Percentiles rank a stretch among this genome's conserved stretches.
Evolutionary conservation across 495 filamentous ascomycete species (phyloP).

Genomic region (Annulohypoxylon maeteangense): DNA sequence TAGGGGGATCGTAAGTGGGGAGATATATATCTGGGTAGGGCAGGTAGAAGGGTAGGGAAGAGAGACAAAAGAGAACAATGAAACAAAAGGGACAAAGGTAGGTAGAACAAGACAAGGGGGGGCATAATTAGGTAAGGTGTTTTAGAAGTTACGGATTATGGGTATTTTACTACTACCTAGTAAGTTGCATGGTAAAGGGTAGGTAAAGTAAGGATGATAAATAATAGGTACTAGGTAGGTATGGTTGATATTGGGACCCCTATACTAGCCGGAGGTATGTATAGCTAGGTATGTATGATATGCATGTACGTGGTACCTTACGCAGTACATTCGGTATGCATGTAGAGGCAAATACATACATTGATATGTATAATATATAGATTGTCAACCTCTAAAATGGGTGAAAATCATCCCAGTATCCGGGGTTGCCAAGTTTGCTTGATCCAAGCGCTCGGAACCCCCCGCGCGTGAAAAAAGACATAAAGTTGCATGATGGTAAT

Average conservation of each 20-base stretch:
- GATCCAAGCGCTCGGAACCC: slow-evolving; percentile 40
- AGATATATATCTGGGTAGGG: background rate
- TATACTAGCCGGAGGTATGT: background rate
- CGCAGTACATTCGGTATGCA: slow-evolving; percentile 27
- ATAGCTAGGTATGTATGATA: slow-evolving; percentile 12
- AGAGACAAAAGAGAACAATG: slow-evolving; percentile 3
- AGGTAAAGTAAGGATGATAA: background rate
- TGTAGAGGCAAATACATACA: slow-evolving; percentile 28
- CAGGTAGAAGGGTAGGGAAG: background rate
- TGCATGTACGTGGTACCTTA: slow-evolving; percentile 28
- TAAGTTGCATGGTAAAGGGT: background rate
- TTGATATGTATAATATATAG: slow-evolving; percentile 1
- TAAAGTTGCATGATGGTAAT: slow-evolving; percentile 34
- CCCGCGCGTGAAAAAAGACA: slow-evolving; percentile 26
- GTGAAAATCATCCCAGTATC: slow-evolving; percentile 40
- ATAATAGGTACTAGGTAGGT: no score
- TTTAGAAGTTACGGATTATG: background rate
- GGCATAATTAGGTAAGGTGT: slow-evolving; percentile 1
- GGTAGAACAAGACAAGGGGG: background rate
- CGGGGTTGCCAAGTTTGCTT: slow-evolving; percentile 39
- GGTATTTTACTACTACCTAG: background rate
- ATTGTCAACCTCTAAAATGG: slow-evolving; percentile 32
- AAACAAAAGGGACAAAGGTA: background rate
- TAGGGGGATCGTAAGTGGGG: slow-evolving; percentile 21
- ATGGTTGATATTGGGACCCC: slow-evolving; percentile 6